These are phyloP conservation scores for Miamiensis avidus DNA, from an alignment of 169 alveolate species.

Conservation along the genomic window DNA sequence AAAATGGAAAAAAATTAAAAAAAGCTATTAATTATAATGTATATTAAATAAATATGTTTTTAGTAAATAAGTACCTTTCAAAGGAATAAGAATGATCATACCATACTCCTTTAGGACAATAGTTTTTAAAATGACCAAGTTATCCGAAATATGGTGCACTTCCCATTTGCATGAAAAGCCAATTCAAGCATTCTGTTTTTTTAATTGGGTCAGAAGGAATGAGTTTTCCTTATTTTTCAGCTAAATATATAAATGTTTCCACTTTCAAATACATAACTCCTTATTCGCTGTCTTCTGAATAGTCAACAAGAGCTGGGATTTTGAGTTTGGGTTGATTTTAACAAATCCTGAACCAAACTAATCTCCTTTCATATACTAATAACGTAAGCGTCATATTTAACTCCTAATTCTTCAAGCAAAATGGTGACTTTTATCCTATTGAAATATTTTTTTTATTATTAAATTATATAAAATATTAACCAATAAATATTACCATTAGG, in stretches of 20 bases:
- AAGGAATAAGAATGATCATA: neutral
- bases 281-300: neutral
- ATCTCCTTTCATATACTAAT: neutral
- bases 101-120: neutral
- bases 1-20: too few species aligned
- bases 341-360: neutral
- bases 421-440: neutral
- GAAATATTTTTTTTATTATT: too few species aligned
- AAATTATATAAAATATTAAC: too few species aligned
- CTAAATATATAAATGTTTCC: neutral
- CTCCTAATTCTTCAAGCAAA: neutral
- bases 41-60: too few species aligned
- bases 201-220: neutral
- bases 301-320: neutral
- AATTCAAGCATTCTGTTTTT: neutral
- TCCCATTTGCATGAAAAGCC: neutral
- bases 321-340: neutral
- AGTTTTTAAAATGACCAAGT: neutral
- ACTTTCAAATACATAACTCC: neutral
- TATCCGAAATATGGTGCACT: neutral
- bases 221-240: neutral
- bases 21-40: too few species aligned
- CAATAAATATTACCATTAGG: neutral
- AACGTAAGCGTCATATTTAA: neutral
- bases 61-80: neutral